phyloP scores from a whole-genome alignment of 805 yeast species.

The Kazachstania taianensis region DNA sequence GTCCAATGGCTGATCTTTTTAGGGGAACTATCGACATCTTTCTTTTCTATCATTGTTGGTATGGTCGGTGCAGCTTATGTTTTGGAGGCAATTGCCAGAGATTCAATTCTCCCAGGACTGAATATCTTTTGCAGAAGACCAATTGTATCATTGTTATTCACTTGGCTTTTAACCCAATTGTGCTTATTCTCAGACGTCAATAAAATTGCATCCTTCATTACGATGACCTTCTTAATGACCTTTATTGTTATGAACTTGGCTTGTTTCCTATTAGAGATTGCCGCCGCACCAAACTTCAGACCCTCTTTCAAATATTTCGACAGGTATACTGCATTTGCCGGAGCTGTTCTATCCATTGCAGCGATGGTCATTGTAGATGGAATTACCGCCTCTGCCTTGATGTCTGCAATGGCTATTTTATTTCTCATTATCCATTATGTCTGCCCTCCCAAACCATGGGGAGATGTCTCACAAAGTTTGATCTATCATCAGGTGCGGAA shows the following conservation, averaged over 20 bases:
- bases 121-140: constrained; percentile 56
- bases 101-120: constrained; percentile 76
- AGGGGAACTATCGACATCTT: constrained; percentile 88
- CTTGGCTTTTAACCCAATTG: constrained; percentile 76
- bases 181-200: constrained; percentile 86
- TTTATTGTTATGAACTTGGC: constrained; percentile 91
- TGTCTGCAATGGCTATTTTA: constrained; percentile 52
- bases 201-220: constrained; percentile 87
- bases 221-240: constrained; percentile 96
- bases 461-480: constrained; percentile 91
- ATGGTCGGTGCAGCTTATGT: constrained; percentile 91
- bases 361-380: constrained; percentile 97
- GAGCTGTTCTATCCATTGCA: constrained; percentile 54
- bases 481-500: constrained; percentile 96
- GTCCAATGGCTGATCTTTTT: constrained; percentile 58
- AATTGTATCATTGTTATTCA: constrained; percentile 51
- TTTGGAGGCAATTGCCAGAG: constrained; percentile 84
- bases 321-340: constrained; percentile 69
- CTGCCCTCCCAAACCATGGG: constrained; percentile 95
- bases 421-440: constrained; percentile 76
- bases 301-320: constrained; percentile 89
- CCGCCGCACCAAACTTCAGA: constrained; percentile 96
- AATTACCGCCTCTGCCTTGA: constrained; percentile 67
- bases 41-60: constrained; percentile 91
- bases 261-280: constrained; percentile 75